Base-by-base conservation (phyloP, 31 red algal genomes). In the Asparagopsis taxiformis region DNA sequence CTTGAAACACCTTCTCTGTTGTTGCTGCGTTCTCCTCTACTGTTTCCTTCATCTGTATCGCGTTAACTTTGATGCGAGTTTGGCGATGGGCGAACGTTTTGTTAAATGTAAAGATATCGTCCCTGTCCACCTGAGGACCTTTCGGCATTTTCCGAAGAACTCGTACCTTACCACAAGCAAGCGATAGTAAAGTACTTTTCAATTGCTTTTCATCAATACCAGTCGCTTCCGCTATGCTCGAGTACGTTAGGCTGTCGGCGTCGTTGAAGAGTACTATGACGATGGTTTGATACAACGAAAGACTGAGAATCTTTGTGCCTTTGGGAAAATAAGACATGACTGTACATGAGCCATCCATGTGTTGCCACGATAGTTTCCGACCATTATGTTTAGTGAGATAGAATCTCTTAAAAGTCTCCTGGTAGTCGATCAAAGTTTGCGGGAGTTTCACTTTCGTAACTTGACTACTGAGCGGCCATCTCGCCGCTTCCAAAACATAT, bases 241-340 rank as follows among this genome's bases (percentile, higher is more conserved):
- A 41, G 34, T 79, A 86, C 25, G 75, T 75, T 2, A 92, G 38
- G 36, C 81, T 66, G 22, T 92, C 92, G 24, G 68, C 30, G 13
- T 95, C 85, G 62, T 99, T 99, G 55, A 99, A 99, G 9, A 89
- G 72, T 65, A 99, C 44, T 55, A 91, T 65, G 1, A 96, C 85
- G 28, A 99, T 80, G 36, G 97, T 91, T 58, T 99, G 97, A 61
- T 87, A 90, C 22, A 99, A 64, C 17, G 97, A 95, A 5, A 99
- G 53, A 31, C 62, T 62, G 16, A 99, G 60, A 24, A 90, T 77
- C 53, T 95, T 95, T 32, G 55, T 73, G 0, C 92, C 93, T 21
- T 88, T 65, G 5, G 97, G 79, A 86, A 93, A 95, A 31, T 72
- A 35, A 2, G 88, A 88, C 25, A 69, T 83, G 33, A 99, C 68